Conservation (phyloP, 2,329 filamentous ascomycete genomes). For the Verticillium albo-atrum region DNA sequence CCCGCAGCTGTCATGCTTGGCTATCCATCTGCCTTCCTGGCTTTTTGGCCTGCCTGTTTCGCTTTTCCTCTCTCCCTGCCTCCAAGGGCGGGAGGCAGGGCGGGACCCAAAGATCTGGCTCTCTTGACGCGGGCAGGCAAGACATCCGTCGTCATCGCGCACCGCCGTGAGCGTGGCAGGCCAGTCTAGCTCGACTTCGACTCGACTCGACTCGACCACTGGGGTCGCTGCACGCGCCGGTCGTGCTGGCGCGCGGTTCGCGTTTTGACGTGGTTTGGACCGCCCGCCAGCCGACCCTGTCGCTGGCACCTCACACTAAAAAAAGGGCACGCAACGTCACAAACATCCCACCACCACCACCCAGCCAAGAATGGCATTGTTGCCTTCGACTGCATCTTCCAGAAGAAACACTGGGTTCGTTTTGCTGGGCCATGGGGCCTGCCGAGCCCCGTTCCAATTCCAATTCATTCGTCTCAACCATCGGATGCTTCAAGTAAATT, state of each 20-base stretch:
- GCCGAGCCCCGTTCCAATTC: slow-evolving; percentile 5
- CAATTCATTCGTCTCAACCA: slow-evolving; percentile 8
- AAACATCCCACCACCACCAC: not conserved
- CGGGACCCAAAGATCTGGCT: not conserved
- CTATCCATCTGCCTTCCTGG: not conserved
- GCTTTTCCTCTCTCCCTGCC: too few species aligned
- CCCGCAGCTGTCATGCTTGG: not conserved
- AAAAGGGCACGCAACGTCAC: not conserved
- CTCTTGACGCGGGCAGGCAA: not conserved
- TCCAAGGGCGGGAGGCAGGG: too few species aligned
- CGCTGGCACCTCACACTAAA: not conserved
- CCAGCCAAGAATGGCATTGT: too few species aligned
- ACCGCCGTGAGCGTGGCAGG: not conserved
- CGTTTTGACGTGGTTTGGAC: not conserved
- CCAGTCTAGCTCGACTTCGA: not conserved
- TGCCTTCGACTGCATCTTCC: not conserved
- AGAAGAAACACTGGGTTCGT: not conserved
- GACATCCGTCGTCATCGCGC: not conserved
- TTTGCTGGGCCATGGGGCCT: slow-evolving; percentile 7
- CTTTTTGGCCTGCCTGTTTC: too few species aligned
- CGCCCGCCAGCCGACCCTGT: not conserved
- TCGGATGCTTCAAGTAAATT: slow-evolving; percentile 12
- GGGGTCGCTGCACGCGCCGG: not conserved
- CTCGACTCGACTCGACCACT: too few species aligned
- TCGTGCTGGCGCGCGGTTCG: not conserved